Conservation (phyloP, 1,139 yeast species). For the Scheffersomyces stambukii region DNA sequence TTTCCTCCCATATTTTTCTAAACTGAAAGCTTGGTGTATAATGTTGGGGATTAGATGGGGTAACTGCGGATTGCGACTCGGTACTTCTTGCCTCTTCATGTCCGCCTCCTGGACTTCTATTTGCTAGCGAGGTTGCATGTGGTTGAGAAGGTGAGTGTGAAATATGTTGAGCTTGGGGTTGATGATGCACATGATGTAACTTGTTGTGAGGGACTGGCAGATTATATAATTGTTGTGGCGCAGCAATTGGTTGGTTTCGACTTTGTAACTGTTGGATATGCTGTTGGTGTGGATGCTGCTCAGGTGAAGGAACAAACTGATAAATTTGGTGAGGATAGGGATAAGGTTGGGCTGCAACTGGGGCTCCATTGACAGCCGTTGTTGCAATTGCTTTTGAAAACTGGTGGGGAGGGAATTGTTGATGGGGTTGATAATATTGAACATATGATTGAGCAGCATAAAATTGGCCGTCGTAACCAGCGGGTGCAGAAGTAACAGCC, state of each 20-base stretch:
- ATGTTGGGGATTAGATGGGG: slow-evolving; percentile 13
- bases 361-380: neutral
- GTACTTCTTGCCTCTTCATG: no score
- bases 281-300: neutral
- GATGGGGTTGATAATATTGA: slow-evolving; percentile 6
- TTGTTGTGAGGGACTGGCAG: no score
- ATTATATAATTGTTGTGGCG: neutral
- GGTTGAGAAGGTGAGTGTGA: no score
- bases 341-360: slow-evolving; percentile 1
- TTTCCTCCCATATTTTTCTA: slow-evolving; percentile 36
- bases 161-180: no score
- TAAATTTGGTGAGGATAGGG: neutral
- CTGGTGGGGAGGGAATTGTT: slow-evolving; percentile 7
- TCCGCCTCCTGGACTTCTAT: no score
- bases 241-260: neutral
- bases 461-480: no score
- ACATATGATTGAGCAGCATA: no score
- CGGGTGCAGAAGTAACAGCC: no score
- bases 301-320: neutral
- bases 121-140: no score
- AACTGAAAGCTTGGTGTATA: slow-evolving; percentile 32
- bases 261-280: neutral
- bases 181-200: no score
- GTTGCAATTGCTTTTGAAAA: neutral
- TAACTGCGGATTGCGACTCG: slow-evolving; percentile 2